Percentiles rank a stretch among this genome's conserved stretches.
Conservation (phyloP, 495 filamentous ascomycete genomes). For the Aspergillus nidulans region DNA sequence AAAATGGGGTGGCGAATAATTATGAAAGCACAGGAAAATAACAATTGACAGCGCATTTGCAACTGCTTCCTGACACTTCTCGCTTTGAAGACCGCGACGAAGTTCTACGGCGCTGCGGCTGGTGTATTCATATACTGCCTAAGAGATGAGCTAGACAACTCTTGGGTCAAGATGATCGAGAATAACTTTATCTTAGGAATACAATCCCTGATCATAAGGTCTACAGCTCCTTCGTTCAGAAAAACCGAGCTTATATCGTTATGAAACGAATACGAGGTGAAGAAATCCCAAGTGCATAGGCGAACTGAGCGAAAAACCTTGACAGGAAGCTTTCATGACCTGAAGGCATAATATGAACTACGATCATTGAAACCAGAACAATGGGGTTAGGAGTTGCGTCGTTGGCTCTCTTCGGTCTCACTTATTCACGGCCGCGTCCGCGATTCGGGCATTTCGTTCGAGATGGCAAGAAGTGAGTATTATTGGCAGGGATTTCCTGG, state of each 20-base stretch:
- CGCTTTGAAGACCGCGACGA: not conserved
- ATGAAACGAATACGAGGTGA: not conserved
- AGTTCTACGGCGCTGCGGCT: not conserved
- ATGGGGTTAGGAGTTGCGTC: not conserved
- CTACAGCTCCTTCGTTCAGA: conserved; percentile 1
- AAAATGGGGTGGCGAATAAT: not conserved
- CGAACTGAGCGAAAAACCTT: not conserved
- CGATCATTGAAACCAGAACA: not conserved
- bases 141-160: not conserved
- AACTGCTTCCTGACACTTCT: conserved; percentile 12
- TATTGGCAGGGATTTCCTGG: conserved; percentile 44
- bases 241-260: not conserved
- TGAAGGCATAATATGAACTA: not conserved
- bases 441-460: conserved; percentile 16
- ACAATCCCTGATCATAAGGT: conserved; percentile 8
- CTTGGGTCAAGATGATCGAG: not conserved
- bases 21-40: not conserved
- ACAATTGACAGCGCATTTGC: not conserved
- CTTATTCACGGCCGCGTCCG: not conserved
- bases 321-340: not conserved
- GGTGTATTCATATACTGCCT: not conserved
- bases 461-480: conserved; percentile 35
- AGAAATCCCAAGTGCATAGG: not conserved
- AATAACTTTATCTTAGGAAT: not conserved
- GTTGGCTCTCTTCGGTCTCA: not conserved